Evolutionary conservation across 148 eudicot species (phyloP).

Genomic region (Linanthus parryae): DNA sequence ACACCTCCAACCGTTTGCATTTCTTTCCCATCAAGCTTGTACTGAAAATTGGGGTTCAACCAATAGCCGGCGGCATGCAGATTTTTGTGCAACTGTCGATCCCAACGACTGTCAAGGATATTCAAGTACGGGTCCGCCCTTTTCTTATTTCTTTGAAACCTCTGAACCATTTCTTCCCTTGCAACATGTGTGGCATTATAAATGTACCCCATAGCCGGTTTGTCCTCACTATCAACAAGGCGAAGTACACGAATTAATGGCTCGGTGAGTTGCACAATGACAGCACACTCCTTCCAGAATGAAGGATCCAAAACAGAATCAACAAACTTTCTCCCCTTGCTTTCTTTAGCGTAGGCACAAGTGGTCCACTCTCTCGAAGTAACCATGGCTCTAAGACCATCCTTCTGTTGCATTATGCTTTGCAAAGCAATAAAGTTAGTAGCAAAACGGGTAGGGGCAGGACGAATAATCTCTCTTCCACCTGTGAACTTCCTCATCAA

Average conservation of each 20-base stretch:
- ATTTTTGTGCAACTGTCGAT: background rate
- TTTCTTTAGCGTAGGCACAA: background rate
- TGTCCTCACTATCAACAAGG: conserved; percentile 9
- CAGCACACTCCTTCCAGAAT: background rate
- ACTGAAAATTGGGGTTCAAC: background rate
- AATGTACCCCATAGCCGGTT: conserved; percentile 8
- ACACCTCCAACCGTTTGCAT: background rate
- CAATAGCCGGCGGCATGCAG: conserved; percentile 2
- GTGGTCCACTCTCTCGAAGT: too few relatives aligned
- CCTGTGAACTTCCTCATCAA: too few relatives aligned
- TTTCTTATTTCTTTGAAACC: background rate
- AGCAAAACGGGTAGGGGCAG: too few relatives aligned
- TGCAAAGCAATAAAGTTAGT: too few relatives aligned
- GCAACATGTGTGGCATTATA: conserved; percentile 2
- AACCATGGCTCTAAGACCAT: too few relatives aligned
- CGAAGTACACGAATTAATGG: background rate
- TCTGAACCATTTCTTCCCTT: background rate
- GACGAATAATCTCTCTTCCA: too few relatives aligned
- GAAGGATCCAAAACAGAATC: background rate
- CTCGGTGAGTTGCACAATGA: background rate
- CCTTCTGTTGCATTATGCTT: too few relatives aligned
- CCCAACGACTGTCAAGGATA: conserved; percentile 5
- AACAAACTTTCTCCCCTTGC: background rate
- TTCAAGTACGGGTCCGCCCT: background rate
- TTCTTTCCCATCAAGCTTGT: background rate